A percentile compares a stretch with the other conserved stretches of the same genome.
Evolutionary conservation across 129 eudicot genomes (phyloP).

Genomic region (Logfia minima): DNA sequence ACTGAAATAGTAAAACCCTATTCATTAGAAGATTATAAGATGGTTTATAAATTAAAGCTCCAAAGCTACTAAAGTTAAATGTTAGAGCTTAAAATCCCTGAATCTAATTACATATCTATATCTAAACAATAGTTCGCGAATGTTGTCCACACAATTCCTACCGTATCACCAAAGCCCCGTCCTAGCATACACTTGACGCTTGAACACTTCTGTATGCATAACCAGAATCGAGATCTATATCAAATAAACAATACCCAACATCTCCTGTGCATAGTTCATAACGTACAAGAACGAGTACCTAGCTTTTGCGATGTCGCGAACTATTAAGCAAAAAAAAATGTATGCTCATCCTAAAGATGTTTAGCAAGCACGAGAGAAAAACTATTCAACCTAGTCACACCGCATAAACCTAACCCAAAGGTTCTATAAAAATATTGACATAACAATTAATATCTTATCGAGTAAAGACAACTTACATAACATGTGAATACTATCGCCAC

Average conservation of each 20-base stretch:
- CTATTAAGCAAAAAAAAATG: conserved; percentile 6
- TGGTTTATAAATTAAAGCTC: not conserved
- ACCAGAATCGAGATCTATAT: conserved; percentile 18
- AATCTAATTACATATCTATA: not conserved
- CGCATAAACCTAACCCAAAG: conserved; percentile 1
- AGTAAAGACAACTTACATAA: conserved; percentile 51
- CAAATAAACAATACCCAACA: conserved; percentile 19
- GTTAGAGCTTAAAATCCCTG: not conserved
- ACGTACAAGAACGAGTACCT: conserved; percentile 10
- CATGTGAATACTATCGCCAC: conserved; percentile 48
- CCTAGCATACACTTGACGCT: not conserved
- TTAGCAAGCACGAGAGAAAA: conserved; percentile 2
- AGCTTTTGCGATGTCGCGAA: not conserved
- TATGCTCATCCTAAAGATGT: conserved; percentile 13
- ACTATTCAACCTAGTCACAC: conserved; percentile 15
- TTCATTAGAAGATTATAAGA: not conserved
- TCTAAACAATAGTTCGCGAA: conserved; percentile 7
- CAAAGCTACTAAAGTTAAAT: not conserved
- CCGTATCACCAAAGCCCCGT: not conserved
- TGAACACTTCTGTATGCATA: not conserved
- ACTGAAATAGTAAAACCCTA: not conserved
- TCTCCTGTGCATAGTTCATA: conserved; percentile 6
- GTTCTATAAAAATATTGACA: conserved; percentile 11
- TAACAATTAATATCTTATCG: not conserved
- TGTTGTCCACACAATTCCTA: not conserved